Conservation (phyloP, 2,329 filamentous ascomycete species). For the Ophiostoma sp. region DNA sequence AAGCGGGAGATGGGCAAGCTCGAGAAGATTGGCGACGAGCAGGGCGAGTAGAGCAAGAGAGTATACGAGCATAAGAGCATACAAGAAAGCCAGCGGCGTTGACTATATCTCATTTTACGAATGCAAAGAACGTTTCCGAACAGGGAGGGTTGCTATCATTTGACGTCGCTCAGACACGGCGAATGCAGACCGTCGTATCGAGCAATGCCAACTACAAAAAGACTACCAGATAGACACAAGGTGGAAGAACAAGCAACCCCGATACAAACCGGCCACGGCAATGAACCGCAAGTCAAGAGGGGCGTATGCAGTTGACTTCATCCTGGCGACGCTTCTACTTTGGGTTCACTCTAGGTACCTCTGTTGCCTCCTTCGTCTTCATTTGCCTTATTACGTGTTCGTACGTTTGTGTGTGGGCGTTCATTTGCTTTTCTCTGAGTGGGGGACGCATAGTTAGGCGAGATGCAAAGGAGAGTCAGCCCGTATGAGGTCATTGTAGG, state of each 20-base stretch:
- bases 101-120: background rate
- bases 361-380: too few species aligned
- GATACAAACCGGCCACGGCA: background rate
- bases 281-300: too few species aligned
- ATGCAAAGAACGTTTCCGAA: background rate
- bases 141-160: background rate
- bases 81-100: background rate
- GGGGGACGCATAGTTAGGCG: background rate
- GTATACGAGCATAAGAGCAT: background rate
- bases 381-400: constrained; percentile 17
- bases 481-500: constrained; percentile 13
- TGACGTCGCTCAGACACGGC: background rate
- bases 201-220: background rate
- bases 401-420: constrained; percentile 14
- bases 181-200: background rate
- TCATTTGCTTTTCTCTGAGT: constrained; percentile 2
- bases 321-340: background rate
- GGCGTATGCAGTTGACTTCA: background rate
- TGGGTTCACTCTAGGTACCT: background rate
- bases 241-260: background rate
- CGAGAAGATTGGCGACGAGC: constrained; percentile 86
- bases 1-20: constrained; percentile 92
- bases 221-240: background rate
- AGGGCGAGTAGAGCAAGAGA: constrained; percentile 51
- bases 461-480: background rate